Conservation (phyloP, 1,284 basidiomycete genomes). For the Prillingera fragicola region DNA sequence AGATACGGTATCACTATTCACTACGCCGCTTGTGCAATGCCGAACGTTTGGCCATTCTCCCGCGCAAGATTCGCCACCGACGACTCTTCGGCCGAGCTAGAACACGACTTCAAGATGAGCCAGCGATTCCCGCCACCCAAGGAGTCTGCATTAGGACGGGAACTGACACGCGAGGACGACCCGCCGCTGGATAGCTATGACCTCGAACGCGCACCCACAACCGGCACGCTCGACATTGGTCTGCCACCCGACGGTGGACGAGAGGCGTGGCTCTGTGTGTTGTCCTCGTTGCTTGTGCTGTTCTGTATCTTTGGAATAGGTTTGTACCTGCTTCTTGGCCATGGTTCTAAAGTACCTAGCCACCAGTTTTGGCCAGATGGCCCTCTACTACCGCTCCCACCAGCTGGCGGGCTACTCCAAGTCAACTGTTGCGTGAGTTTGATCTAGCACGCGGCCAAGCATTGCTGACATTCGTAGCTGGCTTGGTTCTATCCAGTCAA, state of each 20-base stretch:
- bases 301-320: slow-evolving; percentile 29
- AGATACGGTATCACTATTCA: no score
- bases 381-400: slow-evolving; percentile 19
- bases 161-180: no score
- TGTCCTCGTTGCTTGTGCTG: slow-evolving; percentile 21
- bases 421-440: slow-evolving; percentile 15
- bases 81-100: slow-evolving; percentile 6
- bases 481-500: slow-evolving; percentile 19
- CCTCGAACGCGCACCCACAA: no score
- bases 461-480: slow-evolving; percentile 6
- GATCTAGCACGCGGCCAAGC: not conserved
- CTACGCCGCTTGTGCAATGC: no score
- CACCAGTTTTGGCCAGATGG: slow-evolving; percentile 24
- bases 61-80: no score
- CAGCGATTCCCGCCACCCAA: no score
- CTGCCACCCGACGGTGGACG: slow-evolving; percentile 27
- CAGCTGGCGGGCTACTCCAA: slow-evolving; percentile 17
- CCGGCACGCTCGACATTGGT: slow-evolving; percentile 10
- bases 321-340: slow-evolving; percentile 3
- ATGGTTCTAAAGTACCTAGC: slow-evolving; percentile 6
- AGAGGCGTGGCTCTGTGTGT: slow-evolving; percentile 22
- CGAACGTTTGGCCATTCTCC: no score
- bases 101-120: no score
- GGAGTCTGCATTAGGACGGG: no score
- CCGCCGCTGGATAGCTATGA: not conserved